A percentile compares a stretch with the other conserved stretches of the same genome.
These are phyloP conservation scores for Mycosphaerelloides madeirae DNA, from an alignment of 2,329 filamentous ascomycete genomes.

Conservation along the genomic window DNA sequence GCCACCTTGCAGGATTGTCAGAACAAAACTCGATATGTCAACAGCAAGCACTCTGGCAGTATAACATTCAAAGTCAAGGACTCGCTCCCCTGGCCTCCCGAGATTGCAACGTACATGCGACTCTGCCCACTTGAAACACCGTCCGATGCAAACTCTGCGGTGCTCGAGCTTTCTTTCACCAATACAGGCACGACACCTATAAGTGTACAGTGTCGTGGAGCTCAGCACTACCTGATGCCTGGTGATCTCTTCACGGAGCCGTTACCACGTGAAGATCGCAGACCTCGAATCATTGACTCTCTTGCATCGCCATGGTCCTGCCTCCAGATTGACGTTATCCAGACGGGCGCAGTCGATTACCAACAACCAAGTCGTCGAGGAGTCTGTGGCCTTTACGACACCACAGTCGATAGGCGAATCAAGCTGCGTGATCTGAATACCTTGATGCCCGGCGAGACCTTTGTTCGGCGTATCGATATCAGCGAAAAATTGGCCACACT, in stretches of 20 bases:
- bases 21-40: slow-evolving; percentile 6
- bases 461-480: slow-evolving; percentile 1
- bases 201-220: slow-evolving; percentile 14
- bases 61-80: slow-evolving; percentile 11
- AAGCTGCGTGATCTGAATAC: slow-evolving; percentile 1
- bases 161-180: slow-evolving; percentile 11
- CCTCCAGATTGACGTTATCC: too few relatives aligned
- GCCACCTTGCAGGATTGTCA: background rate
- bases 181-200: slow-evolving; percentile 12
- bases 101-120: slow-evolving; percentile 11
- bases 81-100: slow-evolving; percentile 12
- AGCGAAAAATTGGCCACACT: background rate
- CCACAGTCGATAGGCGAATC: background rate
- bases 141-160: background rate
- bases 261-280: slow-evolving; percentile 4
- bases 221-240: slow-evolving; percentile 15
- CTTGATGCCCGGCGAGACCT: slow-evolving; percentile 4
- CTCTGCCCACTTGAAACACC: background rate
- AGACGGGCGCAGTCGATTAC: background rate
- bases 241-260: slow-evolving; percentile 8
- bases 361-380: background rate
- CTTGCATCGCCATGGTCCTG: background rate
- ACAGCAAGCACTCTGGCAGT: slow-evolving; percentile 10
- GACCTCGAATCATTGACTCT: slow-evolving; percentile 12
- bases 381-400: too few relatives aligned